A percentile compares a stretch with the other conserved stretches of the same genome.
Conservation (phyloP, 148 eudicot species). For the Nepenthes gracilis region DNA sequence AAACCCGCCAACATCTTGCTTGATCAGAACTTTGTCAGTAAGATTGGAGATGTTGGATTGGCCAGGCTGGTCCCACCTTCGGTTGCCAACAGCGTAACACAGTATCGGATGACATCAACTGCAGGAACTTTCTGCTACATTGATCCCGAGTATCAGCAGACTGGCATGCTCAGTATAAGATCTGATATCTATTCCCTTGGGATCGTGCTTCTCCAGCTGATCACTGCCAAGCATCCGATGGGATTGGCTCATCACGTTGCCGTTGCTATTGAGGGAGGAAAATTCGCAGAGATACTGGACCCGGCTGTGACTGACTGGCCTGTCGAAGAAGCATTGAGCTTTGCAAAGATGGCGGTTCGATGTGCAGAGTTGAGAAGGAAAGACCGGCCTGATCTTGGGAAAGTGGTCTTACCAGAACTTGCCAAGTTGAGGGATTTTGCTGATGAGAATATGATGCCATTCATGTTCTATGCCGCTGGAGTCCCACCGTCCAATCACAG, state of each 20-base stretch:
- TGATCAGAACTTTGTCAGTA: slow-evolving; percentile 53
- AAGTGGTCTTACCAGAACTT: slow-evolving; percentile 47
- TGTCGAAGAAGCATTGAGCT: slow-evolving; percentile 32
- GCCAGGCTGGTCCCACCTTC: slow-evolving; percentile 61
- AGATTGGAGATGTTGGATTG: slow-evolving; percentile 65
- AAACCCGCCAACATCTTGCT: slow-evolving; percentile 61
- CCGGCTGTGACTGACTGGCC: slow-evolving; percentile 62
- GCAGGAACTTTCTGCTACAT: slow-evolving; percentile 71
- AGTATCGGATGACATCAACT: slow-evolving; percentile 48
- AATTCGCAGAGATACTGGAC: slow-evolving; percentile 37
- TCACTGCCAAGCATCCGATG: slow-evolving; percentile 58
- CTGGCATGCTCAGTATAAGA: slow-evolving; percentile 58
- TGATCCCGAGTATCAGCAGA: slow-evolving; percentile 71
- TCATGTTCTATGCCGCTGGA: slow-evolving; percentile 17
- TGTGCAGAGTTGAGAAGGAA: slow-evolving; percentile 53
- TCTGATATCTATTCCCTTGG: slow-evolving; percentile 64
- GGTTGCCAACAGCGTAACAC: slow-evolving; percentile 50
- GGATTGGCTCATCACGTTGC: slow-evolving; percentile 45
- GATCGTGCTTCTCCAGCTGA: slow-evolving; percentile 44
- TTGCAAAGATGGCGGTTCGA: slow-evolving; percentile 42
- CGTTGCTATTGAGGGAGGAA: slow-evolving; percentile 28
- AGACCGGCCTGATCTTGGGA: slow-evolving; percentile 65
- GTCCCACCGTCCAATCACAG: slow-evolving; percentile 18
- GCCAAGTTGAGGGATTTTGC: slow-evolving; percentile 38
- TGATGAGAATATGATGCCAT: slow-evolving; percentile 30